Evolutionary conservation across 2,329 filamentous ascomycete species (phyloP), one percentile per base, ranked within the genome.

Genomic region (Chlorencoelia australis): DNA sequence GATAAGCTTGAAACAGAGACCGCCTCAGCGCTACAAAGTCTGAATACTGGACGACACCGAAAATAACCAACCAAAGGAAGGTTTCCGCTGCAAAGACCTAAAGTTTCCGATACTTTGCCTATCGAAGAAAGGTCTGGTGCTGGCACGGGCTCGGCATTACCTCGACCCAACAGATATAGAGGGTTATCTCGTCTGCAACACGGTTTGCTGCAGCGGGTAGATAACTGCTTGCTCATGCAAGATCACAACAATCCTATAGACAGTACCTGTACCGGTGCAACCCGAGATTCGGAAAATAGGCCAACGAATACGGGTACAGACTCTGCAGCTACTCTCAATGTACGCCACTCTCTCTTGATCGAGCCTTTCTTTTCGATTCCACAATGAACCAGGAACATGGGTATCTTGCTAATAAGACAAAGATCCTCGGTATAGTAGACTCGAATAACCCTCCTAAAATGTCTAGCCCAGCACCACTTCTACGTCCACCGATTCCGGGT

Each of bases 401-500:
- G 31, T 38, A 41, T 30, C 33, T 35, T 45, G 36, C 50, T 51
- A 38, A 51, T 36, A 36, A 22, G 26, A 28, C 27, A 15, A 39
- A 54, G 51, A 29, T 45, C 30, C 40, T 44, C 17, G 42, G 39
- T 30, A 34, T 30, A 17, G 30, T 41, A 42, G 40, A 48, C 34
- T 36, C 35, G 16, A 39, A 36, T 26, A 25, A 37, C 20, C 37
- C 42, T 21, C 46, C 50, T 40, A 55, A 49, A 15, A 59, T 59
- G 56, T 58, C 56, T 27, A 49, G 53, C 15, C 55, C 55, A 45
- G 54, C 54, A 37, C 56, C 56, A 25, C 39, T 58, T 30, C 43
- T 59, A 20, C 54, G 55, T 20, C 55, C 56, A n/a, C 54, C 56
- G 20, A 58, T 58, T 42, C 56, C 56, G 10, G 56, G 56, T 3